phyloP scores from a whole-genome alignment of 345 rosid species.

The Populus euphratica region DNA sequence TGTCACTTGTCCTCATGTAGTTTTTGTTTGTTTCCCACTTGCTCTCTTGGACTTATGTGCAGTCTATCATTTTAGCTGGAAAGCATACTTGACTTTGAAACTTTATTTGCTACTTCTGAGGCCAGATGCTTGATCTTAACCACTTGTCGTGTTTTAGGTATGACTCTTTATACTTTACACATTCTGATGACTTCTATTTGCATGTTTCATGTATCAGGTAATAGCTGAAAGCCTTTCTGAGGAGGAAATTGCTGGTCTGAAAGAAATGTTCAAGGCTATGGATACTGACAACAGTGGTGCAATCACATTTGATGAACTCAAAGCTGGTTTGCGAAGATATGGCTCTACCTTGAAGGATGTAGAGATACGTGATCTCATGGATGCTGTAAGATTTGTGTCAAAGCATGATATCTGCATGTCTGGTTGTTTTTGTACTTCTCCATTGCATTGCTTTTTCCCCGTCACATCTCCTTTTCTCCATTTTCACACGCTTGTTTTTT shows the following conservation, averaged over 20 bases:
- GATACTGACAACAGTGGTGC: slow-evolving; percentile 98
- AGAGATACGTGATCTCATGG: slow-evolving; percentile 98
- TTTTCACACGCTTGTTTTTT: neutral
- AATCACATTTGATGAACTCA: slow-evolving; percentile 92
- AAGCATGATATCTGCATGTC: neutral
- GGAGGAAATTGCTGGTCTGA: slow-evolving; percentile 96
- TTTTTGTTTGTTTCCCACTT: neutral
- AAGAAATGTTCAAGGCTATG: slow-evolving; percentile 90
- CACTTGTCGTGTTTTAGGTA: neutral
- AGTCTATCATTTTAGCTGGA: neutral
- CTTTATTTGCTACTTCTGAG: neutral
- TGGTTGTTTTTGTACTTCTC: neutral
- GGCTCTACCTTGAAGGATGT: slow-evolving; percentile 93
- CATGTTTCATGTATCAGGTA: slow-evolving; percentile 50
- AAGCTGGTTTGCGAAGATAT: slow-evolving; percentile 91
- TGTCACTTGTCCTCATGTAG: neutral
- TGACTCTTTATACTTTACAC: neutral
- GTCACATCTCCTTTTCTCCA: neutral
- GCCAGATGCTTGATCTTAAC: neutral
- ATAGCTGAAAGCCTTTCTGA: slow-evolving; percentile 98
- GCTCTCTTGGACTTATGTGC: neutral
- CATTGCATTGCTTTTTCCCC: neutral
- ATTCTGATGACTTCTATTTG: slow-evolving; percentile 2
- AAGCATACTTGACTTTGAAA: slow-evolving; percentile 6
- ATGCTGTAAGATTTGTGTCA: slow-evolving; percentile 58